Percentiles rank a stretch among this genome's conserved stretches.
phyloP scores from a whole-genome alignment of 805 yeast species.

The Candida sakaeoensis region DNA sequence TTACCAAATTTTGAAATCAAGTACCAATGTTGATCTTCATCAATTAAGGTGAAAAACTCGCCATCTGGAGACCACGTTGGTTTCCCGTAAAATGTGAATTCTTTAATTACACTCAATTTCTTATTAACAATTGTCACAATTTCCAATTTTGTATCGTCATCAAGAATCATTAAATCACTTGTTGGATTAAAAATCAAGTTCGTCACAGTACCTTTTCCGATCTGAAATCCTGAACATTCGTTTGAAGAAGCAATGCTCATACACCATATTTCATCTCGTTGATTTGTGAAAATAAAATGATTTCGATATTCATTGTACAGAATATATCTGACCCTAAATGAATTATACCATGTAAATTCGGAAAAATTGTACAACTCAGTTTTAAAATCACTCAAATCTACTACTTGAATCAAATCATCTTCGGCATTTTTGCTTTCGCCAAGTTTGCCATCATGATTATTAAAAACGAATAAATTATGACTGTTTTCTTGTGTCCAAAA shows the following conservation, averaged over 20 bases:
- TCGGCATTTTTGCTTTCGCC: slow-evolving; percentile 6
- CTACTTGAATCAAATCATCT: slow-evolving; percentile 25
- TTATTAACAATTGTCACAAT: slow-evolving; percentile 10
- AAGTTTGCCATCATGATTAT: slow-evolving; percentile 15
- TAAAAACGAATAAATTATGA: slow-evolving; percentile 33
- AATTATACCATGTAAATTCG: slow-evolving; percentile 28
- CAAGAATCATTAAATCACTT: slow-evolving; percentile 17
- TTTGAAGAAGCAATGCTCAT: slow-evolving; percentile 12
- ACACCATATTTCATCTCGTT: slow-evolving; percentile 23
- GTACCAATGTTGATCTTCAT: slow-evolving; percentile 26
- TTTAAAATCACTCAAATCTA: slow-evolving; percentile 29
- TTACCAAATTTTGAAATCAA: slow-evolving; percentile 34
- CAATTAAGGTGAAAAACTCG: slow-evolving; percentile 22
- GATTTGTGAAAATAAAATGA: slow-evolving; percentile 27
- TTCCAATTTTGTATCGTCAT: slow-evolving; percentile 10
- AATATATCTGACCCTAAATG: slow-evolving; percentile 16
- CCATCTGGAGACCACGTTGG: slow-evolving; percentile 37
- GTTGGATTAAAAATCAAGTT: slow-evolving; percentile 21
- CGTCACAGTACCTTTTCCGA: not conserved
- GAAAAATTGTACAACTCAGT: slow-evolving; percentile 24
- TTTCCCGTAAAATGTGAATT: slow-evolving; percentile 6
- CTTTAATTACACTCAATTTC: slow-evolving; percentile 12
- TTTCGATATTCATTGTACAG: slow-evolving; percentile 23
- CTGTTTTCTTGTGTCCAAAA: slow-evolving; percentile 39
- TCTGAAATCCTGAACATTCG: slow-evolving; percentile 16